Evolutionary conservation across 768 basidiomycete species (phyloP), one percentile per base, ranked within the genome.

Genomic region (Calvatia gigantea): DNA sequence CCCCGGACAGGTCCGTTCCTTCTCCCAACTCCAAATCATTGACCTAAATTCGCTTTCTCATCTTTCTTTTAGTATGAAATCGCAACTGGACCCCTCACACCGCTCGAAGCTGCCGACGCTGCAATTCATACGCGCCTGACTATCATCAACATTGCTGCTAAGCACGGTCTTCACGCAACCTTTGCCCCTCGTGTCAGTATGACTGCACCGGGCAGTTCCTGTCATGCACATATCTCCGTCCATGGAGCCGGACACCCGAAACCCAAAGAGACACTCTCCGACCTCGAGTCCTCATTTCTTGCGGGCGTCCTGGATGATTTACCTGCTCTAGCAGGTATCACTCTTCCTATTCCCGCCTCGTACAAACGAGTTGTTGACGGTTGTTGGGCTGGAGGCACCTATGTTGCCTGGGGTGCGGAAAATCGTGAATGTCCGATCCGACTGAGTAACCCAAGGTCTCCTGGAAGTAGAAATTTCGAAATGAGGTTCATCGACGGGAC

Each of bases 301-400:
- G 75, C 85, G 7, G 79, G 80, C 7, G 62, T 90, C 7, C 71
- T 89, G 54, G 62, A 65, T 9, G 78, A 86, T 62, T 74, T 90
- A 8, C 83, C 81, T 1, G 78, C 84, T 2, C 62, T 86, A 29
- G 69, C 78, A 9, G 81, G 79, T 0, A 67, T 90, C 45, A 86
- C 82, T 0, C 69, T 86, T 1, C 86, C 89, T 4, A 78, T 78
- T 2, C 65, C 73, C 0, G 78, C 82, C 0, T 91, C 89, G 0
- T 91, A 87, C 67, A 69, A 73, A 11, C 80, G 89, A 12, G 74
- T 90, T 63, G 51, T 47, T 6, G 89, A 91, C 60, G 85, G 85
- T 1, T 72, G 79, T 17, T 87, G 85, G 85, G 76, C 83, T 0
- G 86, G 89, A 23, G 89, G 89, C 6, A 89, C 87, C 0, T 86